A percentile compares a stretch with the other conserved stretches of the same genome.
Conservation (phyloP, 2,329 filamentous ascomycete species). For the Daldinia sp. region DNA sequence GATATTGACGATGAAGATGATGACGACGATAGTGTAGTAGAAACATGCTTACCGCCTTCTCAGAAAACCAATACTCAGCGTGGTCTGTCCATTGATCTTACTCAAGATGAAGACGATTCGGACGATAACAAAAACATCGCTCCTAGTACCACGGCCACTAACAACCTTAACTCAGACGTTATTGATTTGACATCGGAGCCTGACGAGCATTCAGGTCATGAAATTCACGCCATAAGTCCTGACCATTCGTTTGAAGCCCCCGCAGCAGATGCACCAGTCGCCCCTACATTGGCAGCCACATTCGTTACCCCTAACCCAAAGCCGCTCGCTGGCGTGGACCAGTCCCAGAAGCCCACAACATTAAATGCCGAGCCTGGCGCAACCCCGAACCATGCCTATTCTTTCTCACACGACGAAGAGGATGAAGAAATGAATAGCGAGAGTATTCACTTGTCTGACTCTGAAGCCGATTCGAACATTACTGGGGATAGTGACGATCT, state of each 20-base stretch:
- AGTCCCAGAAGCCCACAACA: not conserved
- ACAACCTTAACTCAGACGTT: constrained; percentile 29
- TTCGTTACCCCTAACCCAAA: not conserved
- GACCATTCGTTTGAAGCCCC: not conserved
- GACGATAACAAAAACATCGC: not conserved
- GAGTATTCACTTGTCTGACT: constrained; percentile 19
- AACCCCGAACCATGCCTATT: not conserved
- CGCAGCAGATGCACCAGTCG: not conserved
- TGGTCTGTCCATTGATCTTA: constrained; percentile 37
- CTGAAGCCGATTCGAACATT: constrained; percentile 15
- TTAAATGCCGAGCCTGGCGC: not conserved
- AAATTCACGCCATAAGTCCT: not conserved
- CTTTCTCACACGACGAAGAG: not conserved
- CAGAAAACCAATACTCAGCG: not conserved
- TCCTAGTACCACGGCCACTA: constrained; percentile 3
- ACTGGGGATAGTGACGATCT: constrained; percentile 15
- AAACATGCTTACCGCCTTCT: constrained; percentile 6
- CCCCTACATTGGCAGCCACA: not conserved
- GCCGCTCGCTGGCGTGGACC: not conserved
- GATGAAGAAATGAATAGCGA: constrained; percentile 17
- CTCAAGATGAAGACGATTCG: constrained; percentile 24
- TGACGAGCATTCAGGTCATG: constrained; percentile 25
- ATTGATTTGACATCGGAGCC: constrained; percentile 42
- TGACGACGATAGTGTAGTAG: constrained; percentile 31
- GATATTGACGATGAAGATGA: constrained; percentile 43